These are phyloP conservation scores for Ophiostoma quercus DNA, from an alignment of 2,329 filamentous ascomycete species.

Conservation along the genomic window DNA sequence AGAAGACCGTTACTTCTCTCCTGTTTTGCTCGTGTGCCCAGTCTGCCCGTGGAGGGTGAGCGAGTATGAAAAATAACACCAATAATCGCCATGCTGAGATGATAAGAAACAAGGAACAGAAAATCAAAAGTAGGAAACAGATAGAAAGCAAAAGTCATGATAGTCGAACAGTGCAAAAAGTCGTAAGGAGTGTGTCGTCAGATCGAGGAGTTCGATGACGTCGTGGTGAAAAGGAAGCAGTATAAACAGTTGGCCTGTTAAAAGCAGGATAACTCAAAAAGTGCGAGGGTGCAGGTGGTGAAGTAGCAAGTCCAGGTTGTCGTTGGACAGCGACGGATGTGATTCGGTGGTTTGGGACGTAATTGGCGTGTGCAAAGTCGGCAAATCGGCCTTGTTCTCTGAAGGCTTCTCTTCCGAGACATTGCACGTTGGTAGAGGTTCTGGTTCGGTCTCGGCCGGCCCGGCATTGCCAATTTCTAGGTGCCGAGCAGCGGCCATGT, in stretches of 20 bases:
- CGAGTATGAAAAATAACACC: neutral
- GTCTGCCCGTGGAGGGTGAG: neutral
- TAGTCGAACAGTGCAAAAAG: neutral
- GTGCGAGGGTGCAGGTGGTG: neutral
- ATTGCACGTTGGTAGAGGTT: neutral
- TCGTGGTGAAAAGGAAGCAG: slow-evolving; percentile 11
- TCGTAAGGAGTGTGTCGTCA: neutral
- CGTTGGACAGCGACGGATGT: neutral
- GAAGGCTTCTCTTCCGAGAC: neutral
- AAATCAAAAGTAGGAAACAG: neutral
- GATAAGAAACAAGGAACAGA: slow-evolving; percentile 16
- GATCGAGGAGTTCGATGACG: neutral
- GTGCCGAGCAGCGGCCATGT: neutral
- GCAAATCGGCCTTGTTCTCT: too few species aligned
- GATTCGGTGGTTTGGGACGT: neutral
- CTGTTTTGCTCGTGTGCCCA: slow-evolving; percentile 6
- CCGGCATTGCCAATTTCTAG: neutral
- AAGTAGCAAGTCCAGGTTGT: neutral
- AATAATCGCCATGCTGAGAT: slow-evolving; percentile 18
- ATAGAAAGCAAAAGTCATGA: slow-evolving; percentile 5
- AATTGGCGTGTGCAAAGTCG: neutral
- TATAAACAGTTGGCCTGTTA: neutral
- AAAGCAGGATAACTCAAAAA: neutral
- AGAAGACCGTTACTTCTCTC: slow-evolving; percentile 11
- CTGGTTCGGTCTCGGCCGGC: neutral